These are phyloP conservation scores for Rhynchosporium secalis DNA, from an alignment of 2,329 filamentous ascomycete genomes.

Conservation along the genomic window DNA sequence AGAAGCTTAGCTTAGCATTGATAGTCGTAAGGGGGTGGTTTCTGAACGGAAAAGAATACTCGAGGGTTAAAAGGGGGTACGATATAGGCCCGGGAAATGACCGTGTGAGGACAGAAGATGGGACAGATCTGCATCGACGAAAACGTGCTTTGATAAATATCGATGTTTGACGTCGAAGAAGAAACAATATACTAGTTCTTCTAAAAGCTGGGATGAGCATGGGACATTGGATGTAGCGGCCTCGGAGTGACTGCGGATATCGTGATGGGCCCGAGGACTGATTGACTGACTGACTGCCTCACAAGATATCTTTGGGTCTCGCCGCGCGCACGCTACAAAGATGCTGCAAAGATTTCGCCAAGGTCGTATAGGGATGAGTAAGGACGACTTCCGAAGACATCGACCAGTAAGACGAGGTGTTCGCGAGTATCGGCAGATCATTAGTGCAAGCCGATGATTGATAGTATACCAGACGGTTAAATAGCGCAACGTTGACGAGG, in stretches of 20 bases:
- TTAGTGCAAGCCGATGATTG: neutral
- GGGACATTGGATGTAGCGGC: neutral
- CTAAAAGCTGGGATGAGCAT: neutral
- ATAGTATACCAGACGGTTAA: neutral
- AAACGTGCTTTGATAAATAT: neutral
- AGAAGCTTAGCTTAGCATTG: constrained; percentile 12
- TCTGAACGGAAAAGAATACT: neutral
- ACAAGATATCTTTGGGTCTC: neutral
- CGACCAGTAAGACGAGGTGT: neutral
- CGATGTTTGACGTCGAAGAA: neutral
- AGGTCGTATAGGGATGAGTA: constrained; percentile 1
- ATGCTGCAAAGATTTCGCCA: neutral
- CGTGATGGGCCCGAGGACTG: neutral
- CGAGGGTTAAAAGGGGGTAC: neutral
- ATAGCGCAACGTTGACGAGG: neutral
- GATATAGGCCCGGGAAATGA: neutral
- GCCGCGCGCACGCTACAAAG: neutral
- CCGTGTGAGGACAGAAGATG: neutral
- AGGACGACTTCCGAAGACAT: neutral
- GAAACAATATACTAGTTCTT: neutral
- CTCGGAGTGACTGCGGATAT: neutral
- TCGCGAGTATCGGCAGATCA: neutral
- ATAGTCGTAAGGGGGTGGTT: neutral
- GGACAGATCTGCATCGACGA: neutral
- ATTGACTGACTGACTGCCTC: neutral